Evolutionary conservation across 495 filamentous ascomycete genomes (phyloP), one percentile per base, ranked within the genome.

Genomic region (Glarea lozoyensis): DNA sequence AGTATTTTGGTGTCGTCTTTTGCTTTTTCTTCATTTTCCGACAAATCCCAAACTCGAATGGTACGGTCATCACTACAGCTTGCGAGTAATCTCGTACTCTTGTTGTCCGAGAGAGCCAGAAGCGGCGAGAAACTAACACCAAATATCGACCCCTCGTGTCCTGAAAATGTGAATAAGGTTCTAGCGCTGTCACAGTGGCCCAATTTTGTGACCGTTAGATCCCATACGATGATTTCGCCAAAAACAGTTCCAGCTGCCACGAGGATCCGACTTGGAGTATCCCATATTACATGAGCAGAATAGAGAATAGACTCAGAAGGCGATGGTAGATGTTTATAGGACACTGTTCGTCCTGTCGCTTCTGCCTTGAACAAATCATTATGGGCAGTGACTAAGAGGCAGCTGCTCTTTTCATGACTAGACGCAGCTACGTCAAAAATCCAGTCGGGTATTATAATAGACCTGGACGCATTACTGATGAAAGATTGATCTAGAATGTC

Each of bases 41-140:
- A 29, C 15, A 98, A 74, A 49, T 95, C 79, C 93, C 93, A 97
- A 0, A 97, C 62, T 22, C 87, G 69, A 21, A 99, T 78, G 0
- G 88, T 94, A 38, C 92, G 72, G 60, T 99, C 92, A 60, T 99
- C 92, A 51, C 90, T 96, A 55, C 92, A 99, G 45, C 87, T 96
- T 18, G 84, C 84, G 2, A 99, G 63, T 10, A 94, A 48, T 32
- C 85, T 69, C 15, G 62, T 61, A 15, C 59, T 56, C 7, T 53
- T 47, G 9, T 57, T 63, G 3, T 52, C 57, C 4, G 62, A 42
- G 10, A 55, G 48, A 9, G 52, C 42, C 3, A 89, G 65, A 25
- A 66, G 58, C 0, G 73, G 68, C 0, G 87, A 95, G 18, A 96
- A 82, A 7, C 73, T 68, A 10, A 97, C 81, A 5, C 84, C 88